These are phyloP conservation scores for Aspergillus costaricaensis DNA, from an alignment of 2,329 filamentous ascomycete genomes.

Conservation along the genomic window DNA sequence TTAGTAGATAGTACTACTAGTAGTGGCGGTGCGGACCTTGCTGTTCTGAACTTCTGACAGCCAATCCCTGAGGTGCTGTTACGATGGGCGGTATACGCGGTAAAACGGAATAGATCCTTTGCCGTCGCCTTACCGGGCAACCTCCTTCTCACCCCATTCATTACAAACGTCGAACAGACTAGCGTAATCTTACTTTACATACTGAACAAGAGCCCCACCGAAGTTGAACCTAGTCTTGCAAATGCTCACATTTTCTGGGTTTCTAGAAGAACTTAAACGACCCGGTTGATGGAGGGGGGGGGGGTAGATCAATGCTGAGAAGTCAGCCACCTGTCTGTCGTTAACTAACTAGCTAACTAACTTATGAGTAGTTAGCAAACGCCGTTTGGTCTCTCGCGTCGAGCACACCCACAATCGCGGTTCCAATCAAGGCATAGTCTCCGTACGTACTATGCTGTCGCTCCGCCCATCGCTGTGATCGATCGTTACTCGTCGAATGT, in stretches of 20 bases:
- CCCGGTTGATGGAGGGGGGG: not conserved
- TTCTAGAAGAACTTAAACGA: constrained; percentile 21
- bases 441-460: not conserved
- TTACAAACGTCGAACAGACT: constrained; percentile 2
- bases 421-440: not conserved
- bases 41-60: not conserved
- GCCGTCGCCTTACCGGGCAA: constrained; percentile 1
- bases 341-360: not conserved
- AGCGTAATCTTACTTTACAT: constrained; percentile 10
- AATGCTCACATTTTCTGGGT: constrained; percentile 6
- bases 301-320: not conserved
- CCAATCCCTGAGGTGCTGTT: constrained; percentile 5
- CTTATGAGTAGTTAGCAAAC: too few relatives aligned
- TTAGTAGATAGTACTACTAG: too few relatives aligned
- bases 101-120: not conserved
- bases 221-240: constrained; percentile 11
- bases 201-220: constrained; percentile 4
- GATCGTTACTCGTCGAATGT: not conserved
- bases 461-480: not conserved
- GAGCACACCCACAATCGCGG: not conserved
- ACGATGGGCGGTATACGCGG: constrained; percentile 13
- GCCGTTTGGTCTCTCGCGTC: not conserved
- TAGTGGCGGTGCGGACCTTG: not conserved
- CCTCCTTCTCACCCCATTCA: not conserved
- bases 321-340: not conserved